Percentiles rank a stretch among this genome's conserved stretches.
phyloP scores from a whole-genome alignment of 2,329 filamentous ascomycete species.

The Microdochium nivale region DNA sequence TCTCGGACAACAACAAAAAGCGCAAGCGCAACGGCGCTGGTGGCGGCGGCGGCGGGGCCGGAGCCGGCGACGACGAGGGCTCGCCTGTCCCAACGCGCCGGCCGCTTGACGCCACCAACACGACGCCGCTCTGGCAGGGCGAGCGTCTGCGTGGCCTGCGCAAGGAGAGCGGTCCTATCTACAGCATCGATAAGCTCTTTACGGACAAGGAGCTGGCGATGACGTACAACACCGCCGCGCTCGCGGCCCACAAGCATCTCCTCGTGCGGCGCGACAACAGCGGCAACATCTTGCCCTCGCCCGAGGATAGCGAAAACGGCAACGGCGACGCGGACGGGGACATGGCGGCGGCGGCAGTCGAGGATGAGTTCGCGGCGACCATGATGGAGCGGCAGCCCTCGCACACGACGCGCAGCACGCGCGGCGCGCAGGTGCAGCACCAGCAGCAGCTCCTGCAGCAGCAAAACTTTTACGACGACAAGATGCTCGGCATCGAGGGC shows the following conservation, averaged over 20 bases:
- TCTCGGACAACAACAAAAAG: slow-evolving; percentile 45
- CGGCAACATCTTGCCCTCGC: slow-evolving; percentile 39
- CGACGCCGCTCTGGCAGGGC: slow-evolving; percentile 54
- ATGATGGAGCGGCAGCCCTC: slow-evolving; percentile 57
- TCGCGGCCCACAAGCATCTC: slow-evolving; percentile 54
- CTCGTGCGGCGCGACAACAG: slow-evolving; percentile 46
- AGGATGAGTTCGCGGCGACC: slow-evolving; percentile 41
- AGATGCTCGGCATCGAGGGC: slow-evolving; percentile 50
- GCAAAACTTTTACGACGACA: slow-evolving; percentile 49
- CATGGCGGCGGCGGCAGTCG: slow-evolving; percentile 33
- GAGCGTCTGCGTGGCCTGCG: slow-evolving; percentile 45
- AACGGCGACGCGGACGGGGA: slow-evolving; percentile 28
- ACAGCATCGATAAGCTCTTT: slow-evolving; percentile 62
- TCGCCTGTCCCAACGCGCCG: slow-evolving; percentile 52
- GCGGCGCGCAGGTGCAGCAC: slow-evolving; percentile 26
- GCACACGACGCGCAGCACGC: slow-evolving; percentile 55
- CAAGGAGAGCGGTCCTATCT: slow-evolving; percentile 50
- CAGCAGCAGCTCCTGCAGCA: slow-evolving; percentile 23
- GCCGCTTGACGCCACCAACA: slow-evolving; percentile 45
- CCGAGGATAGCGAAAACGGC: slow-evolving; percentile 44
- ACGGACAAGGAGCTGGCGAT: slow-evolving; percentile 61
- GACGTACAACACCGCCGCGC: slow-evolving; percentile 54
- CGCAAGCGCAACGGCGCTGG: slow-evolving; percentile 46
- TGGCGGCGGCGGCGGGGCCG: not conserved
- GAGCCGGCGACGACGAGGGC: slow-evolving; percentile 48